Conservation (phyloP, 23 red algal species). For the Cyanidioschyzon merolae region DNA sequence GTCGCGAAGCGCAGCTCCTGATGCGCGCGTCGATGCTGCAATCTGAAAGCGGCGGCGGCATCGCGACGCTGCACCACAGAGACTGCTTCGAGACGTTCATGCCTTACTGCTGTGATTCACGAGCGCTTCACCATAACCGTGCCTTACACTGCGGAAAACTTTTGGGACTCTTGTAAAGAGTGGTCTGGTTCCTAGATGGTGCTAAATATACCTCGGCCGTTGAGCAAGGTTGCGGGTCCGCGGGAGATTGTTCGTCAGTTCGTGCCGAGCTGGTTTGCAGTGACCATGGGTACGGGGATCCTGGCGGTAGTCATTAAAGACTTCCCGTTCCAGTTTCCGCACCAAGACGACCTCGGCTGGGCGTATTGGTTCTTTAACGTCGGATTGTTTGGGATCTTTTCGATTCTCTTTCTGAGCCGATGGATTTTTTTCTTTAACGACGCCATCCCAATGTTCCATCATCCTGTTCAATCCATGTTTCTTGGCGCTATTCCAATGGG, state of each 20-base stretch:
- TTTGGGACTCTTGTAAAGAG: no score
- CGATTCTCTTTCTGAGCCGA: constrained; percentile 11
- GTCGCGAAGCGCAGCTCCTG: no score
- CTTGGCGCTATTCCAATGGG: constrained; percentile 25
- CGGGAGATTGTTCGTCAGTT: constrained; percentile 24
- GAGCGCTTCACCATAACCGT: no score
- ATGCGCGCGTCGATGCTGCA: no score
- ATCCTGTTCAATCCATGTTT: constrained; percentile 32
- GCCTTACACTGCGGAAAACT: no score
- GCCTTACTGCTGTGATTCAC: no score
- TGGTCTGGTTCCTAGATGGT: no score
- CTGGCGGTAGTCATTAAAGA: constrained; percentile 4
- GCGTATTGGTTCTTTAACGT: constrained; percentile 25
- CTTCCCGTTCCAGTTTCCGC: constrained; percentile 18
- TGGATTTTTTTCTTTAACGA: constrained; percentile 28
- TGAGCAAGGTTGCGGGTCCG: constrained; percentile 18
- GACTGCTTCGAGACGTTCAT: no score
- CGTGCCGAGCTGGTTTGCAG: constrained; percentile 24
- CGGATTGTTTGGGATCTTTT: constrained; percentile 4
- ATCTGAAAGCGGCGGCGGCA: no score
- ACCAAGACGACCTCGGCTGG: constrained; percentile 21
- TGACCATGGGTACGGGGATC: constrained; percentile 26
- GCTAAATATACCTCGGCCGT: constrained; percentile 9
- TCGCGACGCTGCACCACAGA: no score
- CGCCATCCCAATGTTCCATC: constrained; percentile 18